phyloP scores from a whole-genome alignment of 305 asterid species.

The Fraxinus xanthoxyloides region DNA sequence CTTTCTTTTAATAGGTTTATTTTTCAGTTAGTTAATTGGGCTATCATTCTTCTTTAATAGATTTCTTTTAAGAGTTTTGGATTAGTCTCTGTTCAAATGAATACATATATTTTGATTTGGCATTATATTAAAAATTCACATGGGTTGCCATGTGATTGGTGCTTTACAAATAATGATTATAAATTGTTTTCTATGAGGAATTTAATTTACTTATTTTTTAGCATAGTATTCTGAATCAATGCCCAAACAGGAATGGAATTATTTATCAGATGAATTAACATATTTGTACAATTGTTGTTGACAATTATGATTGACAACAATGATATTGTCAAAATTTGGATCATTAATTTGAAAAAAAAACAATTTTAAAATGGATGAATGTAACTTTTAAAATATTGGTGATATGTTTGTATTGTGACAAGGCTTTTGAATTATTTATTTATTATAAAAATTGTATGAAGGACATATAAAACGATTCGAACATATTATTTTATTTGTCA shows the following conservation, averaged over 20 bases:
- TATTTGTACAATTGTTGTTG: too few species aligned
- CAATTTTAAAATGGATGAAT: too few species aligned
- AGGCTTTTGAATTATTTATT: too few species aligned
- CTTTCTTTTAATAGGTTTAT: background rate
- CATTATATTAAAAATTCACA: background rate
- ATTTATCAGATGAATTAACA: too few species aligned
- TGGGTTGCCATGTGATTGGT: background rate
- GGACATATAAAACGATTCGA: background rate
- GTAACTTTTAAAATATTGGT: too few species aligned
- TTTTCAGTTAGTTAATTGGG: background rate
- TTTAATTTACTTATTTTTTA: background rate
- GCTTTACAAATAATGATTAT: background rate
- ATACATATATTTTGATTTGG: background rate
- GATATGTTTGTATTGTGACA: too few species aligned
- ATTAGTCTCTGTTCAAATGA: background rate
- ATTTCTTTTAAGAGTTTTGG: background rate
- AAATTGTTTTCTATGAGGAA: background rate
- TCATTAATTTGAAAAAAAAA: too few species aligned
- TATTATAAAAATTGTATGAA: background rate
- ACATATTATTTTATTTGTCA: too few species aligned
- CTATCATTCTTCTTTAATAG: background rate
- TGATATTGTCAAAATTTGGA: too few species aligned
- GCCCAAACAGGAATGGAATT: background rate
- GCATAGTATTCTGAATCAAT: too few species aligned
- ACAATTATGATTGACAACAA: too few species aligned